These are phyloP conservation scores for Domatiomyces globalis DNA, from an alignment of 2,329 filamentous ascomycete genomes.

Conservation along the genomic window DNA sequence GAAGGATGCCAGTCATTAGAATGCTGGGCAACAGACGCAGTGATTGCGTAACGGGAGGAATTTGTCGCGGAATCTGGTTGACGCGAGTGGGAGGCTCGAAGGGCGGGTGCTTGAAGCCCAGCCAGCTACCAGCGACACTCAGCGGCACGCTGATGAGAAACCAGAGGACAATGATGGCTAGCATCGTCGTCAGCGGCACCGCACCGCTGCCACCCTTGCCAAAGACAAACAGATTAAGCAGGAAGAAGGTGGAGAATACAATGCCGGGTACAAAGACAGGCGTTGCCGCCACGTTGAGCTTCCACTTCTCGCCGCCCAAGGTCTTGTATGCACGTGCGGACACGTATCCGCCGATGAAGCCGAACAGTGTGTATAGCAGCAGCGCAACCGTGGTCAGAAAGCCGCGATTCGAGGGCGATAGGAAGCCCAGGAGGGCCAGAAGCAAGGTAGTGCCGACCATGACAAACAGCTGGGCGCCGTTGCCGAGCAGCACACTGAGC, in stretches of 20 bases:
- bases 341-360: constrained; percentile 81
- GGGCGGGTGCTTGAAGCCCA: constrained; percentile 65
- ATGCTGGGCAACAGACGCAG: constrained; percentile 79
- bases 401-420: constrained; percentile 90
- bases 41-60: constrained; percentile 70
- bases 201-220: constrained; percentile 82
- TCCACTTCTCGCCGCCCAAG: constrained; percentile 85
- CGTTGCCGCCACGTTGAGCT: constrained; percentile 78
- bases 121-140: constrained; percentile 78
- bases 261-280: constrained; percentile 73
- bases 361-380: constrained; percentile 81
- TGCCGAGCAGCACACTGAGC: constrained; percentile 76
- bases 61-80: constrained; percentile 96
- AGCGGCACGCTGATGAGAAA: constrained; percentile 91
- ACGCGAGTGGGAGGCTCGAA: constrained; percentile 75
- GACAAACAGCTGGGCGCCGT: constrained; percentile 89
- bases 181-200: constrained; percentile 92
- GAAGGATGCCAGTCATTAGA: constrained; percentile 79
- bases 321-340: constrained; percentile 89
- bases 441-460: constrained; percentile 92
- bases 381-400: constrained; percentile 88
- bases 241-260: constrained; percentile 79
- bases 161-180: constrained; percentile 86
- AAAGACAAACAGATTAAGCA: constrained; percentile 93
- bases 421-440: constrained; percentile 84